These are phyloP conservation scores for Teunomyces funiuensis DNA, from an alignment of 805 yeast genomes.

Conservation along the genomic window DNA sequence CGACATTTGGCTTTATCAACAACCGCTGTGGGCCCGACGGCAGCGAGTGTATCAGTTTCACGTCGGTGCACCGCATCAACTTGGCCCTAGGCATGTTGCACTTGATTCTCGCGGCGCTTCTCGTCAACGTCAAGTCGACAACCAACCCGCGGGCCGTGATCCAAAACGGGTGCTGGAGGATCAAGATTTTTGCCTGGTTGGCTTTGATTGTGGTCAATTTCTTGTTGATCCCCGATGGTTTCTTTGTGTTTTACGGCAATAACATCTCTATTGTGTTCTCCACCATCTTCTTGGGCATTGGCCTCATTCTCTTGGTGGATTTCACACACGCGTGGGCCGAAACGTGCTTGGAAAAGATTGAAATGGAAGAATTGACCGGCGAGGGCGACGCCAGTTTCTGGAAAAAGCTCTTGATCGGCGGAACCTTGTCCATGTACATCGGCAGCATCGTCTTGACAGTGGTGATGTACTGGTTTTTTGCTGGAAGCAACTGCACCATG, in stretches of 20 bases:
- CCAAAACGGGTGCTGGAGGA: slow-evolving; percentile 91
- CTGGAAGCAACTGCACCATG: slow-evolving; percentile 79
- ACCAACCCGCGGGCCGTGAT: slow-evolving; percentile 73
- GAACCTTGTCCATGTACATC: slow-evolving; percentile 82
- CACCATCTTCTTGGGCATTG: slow-evolving; percentile 82
- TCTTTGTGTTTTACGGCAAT: slow-evolving; percentile 89
- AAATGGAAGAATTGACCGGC: slow-evolving; percentile 61
- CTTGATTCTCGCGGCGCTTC: slow-evolving; percentile 60
- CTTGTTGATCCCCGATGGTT: slow-evolving; percentile 74
- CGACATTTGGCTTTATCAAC: slow-evolving; percentile 68
- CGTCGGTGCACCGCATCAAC: slow-evolving; percentile 89
- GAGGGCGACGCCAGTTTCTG: slow-evolving; percentile 61
- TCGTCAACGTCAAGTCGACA: slow-evolving; percentile 76
- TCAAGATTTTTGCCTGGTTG: slow-evolving; percentile 64
- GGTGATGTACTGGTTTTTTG: slow-evolving; percentile 79
- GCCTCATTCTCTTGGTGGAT: slow-evolving; percentile 86
- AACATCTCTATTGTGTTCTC: slow-evolving; percentile 83
- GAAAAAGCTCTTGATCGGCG: slow-evolving; percentile 79
- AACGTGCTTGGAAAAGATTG: slow-evolving; percentile 86
- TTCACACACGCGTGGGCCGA: slow-evolving; percentile 99
- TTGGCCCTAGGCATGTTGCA: slow-evolving; percentile 85
- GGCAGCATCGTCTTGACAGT: slow-evolving; percentile 71
- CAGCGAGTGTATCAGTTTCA: slow-evolving; percentile 80
- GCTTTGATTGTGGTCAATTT: slow-evolving; percentile 61
- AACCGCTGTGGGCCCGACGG: slow-evolving; percentile 71